Evolutionary conservation across 2,329 filamentous ascomycete genomes (phyloP).

Genomic region (Balansia obtecta): DNA sequence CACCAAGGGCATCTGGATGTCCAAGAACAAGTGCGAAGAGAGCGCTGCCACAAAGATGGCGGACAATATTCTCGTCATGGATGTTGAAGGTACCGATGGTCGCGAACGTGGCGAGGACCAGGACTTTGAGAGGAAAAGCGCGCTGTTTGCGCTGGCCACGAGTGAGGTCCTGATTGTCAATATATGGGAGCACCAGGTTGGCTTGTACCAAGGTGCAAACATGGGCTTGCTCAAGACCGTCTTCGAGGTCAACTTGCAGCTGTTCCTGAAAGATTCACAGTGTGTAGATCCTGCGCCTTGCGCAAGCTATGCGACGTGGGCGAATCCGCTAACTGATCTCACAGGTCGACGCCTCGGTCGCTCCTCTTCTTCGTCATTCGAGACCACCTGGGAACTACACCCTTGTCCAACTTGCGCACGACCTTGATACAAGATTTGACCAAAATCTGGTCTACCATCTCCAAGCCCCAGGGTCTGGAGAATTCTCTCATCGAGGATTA

Average conservation of each 20-base stretch:
- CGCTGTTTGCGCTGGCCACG: conserved; percentile 89
- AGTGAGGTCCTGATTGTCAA: conserved; percentile 98
- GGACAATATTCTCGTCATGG: conserved; percentile 98
- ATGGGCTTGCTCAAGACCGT: conserved; percentile 98
- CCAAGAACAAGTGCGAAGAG: conserved; percentile 71
- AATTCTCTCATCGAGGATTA: conserved; percentile 87
- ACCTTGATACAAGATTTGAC: conserved; percentile 83
- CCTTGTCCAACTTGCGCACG: conserved; percentile 76
- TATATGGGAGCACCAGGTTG: conserved; percentile 98
- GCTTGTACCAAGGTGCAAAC: conserved; percentile 94
- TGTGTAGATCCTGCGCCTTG: conserved; percentile 29
- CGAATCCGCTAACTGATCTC: conserved; percentile 9
- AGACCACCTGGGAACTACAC: conserved; percentile 87
- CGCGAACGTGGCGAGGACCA: conserved; percentile 95
- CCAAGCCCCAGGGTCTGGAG: conserved; percentile 82
- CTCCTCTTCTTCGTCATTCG: conserved; percentile 98
- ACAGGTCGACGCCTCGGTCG: conserved; percentile 72
- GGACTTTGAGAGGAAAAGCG: conserved; percentile 97
- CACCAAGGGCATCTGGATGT: conserved; percentile 99
- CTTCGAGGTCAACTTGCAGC: conserved; percentile 94
- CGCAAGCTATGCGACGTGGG: background rate
- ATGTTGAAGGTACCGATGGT: conserved; percentile 95
- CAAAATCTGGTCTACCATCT: conserved; percentile 85
- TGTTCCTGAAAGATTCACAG: conserved; percentile 93
- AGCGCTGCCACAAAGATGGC: conserved; percentile 56